These are phyloP conservation scores for Eimeria maxima DNA, from an alignment of 169 alveolate genomes.

Conservation along the genomic window DNA sequence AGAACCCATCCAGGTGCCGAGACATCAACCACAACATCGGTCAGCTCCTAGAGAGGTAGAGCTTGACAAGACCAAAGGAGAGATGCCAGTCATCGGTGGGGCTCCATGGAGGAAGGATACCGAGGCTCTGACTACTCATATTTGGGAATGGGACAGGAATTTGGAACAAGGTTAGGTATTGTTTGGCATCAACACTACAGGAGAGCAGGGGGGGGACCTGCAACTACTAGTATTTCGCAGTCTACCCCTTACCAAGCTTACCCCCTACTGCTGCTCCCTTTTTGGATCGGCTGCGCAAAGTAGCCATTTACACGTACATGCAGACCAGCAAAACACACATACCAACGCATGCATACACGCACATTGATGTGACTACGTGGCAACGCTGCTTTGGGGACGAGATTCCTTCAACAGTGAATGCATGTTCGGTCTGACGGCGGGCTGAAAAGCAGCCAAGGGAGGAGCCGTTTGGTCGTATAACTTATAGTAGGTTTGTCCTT, in stretches of 20 bases:
- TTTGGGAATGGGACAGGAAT: not conserved
- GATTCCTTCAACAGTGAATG: not conserved
- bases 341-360: not conserved
- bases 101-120: not conserved
- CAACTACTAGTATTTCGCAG: not conserved
- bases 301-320: not conserved
- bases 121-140: not conserved
- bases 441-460: not conserved
- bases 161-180: not conserved
- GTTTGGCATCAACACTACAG: not conserved
- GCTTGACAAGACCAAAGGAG: not conserved
- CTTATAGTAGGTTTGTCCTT: not conserved
- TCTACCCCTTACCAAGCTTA: not conserved
- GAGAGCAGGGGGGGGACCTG: not conserved
- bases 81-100: not conserved
- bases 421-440: not conserved
- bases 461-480: not conserved
- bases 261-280: not conserved
- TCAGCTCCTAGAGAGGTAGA: not conserved
- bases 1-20: not conserved
- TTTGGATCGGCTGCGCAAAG: conserved; percentile 1
- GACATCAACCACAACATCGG: not conserved
- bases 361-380: not conserved
- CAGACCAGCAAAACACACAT: not conserved
- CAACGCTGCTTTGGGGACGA: not conserved